Evolutionary conservation across 306 rosid species (phyloP).

Genomic region (Trifolium dubium): DNA sequence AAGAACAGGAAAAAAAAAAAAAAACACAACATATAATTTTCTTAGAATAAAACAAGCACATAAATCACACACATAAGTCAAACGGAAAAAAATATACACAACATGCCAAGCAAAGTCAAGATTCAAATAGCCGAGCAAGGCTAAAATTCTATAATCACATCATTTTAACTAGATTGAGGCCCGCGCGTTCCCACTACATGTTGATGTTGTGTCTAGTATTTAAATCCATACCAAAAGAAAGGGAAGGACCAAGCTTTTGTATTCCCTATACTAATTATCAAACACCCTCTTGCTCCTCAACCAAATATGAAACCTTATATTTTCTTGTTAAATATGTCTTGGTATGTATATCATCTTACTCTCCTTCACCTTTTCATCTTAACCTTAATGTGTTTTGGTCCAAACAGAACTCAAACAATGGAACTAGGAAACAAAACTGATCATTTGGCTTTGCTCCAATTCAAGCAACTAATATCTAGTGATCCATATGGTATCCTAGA

Average conservation of each 20-base stretch:
- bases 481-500: slow-evolving; percentile 5
- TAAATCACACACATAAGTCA: too few relatives aligned
- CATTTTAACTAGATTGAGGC: too few relatives aligned
- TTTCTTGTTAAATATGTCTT: slow-evolving; percentile 1
- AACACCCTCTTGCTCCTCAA: background rate
- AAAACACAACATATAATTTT: too few relatives aligned
- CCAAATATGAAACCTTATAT: background rate
- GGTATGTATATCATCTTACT: background rate
- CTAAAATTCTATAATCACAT: too few relatives aligned
- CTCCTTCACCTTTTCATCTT: background rate
- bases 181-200: too few relatives aligned
- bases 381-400: background rate
- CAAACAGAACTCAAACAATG: background rate
- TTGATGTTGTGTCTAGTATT: background rate
- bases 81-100: too few relatives aligned
- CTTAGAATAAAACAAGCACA: too few relatives aligned
- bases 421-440: background rate
- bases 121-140: too few relatives aligned
- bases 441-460: background rate
- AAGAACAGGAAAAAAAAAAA: too few relatives aligned
- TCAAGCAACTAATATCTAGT: background rate
- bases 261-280: background rate
- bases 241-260: background rate
- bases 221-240: background rate
- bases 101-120: too few relatives aligned